phyloP scores from a whole-genome alignment of 2,329 filamentous ascomycete genomes.

The Nemania diffusa region DNA sequence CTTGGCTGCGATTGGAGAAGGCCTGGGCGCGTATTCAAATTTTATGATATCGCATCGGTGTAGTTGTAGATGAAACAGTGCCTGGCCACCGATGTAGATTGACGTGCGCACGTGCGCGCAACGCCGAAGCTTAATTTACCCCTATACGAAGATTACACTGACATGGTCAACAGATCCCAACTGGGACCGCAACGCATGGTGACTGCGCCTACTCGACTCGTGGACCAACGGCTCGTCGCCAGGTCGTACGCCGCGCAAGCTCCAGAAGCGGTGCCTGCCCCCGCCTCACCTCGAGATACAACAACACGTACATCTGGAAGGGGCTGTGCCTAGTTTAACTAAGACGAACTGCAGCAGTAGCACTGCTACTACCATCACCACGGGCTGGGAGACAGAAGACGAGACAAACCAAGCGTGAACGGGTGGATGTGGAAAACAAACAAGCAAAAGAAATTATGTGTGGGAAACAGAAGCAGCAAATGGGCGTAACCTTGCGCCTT shows the following conservation, averaged over 20 bases:
- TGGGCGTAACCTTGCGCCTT: background rate
- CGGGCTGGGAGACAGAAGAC: slow-evolving; percentile 8
- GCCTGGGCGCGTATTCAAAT: background rate
- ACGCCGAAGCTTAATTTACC: background rate
- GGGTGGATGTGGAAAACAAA: background rate
- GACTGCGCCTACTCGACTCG: slow-evolving; percentile 55
- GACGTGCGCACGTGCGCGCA: background rate
- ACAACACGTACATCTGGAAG: slow-evolving; percentile 42
- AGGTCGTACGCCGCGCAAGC: slow-evolving; percentile 53
- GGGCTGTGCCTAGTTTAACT: slow-evolving; percentile 6
- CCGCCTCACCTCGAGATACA: slow-evolving; percentile 43
- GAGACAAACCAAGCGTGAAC: background rate
- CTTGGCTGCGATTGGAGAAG: background rate
- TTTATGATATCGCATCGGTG: background rate
- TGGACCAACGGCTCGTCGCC: slow-evolving; percentile 42
- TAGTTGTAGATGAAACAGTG: background rate
- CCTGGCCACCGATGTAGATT: background rate
- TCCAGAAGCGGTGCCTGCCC: slow-evolving; percentile 56
- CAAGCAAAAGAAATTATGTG: background rate
- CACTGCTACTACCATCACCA: slow-evolving; percentile 5
- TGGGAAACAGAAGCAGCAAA: background rate
- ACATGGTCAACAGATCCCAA: slow-evolving; percentile 70
- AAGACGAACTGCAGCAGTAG: slow-evolving; percentile 18
- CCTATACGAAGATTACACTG: slow-evolving; percentile 6
- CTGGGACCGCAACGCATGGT: slow-evolving; percentile 94